Conservation (phyloP, 2,329 filamentous ascomycete genomes). For the Davidsoniella australis region DNA sequence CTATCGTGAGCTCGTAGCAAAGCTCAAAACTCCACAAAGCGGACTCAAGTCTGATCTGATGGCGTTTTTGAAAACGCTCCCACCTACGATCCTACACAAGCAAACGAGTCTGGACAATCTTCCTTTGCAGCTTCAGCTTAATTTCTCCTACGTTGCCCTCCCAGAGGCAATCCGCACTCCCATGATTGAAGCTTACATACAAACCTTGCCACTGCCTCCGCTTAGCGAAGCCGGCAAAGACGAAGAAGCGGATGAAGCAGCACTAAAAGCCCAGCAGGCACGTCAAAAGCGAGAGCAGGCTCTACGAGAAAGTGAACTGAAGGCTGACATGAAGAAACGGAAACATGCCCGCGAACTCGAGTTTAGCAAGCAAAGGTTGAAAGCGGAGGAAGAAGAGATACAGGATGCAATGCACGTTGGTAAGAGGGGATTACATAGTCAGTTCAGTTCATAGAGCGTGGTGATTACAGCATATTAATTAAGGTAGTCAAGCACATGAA, state of each 20-base stretch:
- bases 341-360: constrained; percentile 41
- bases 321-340: constrained; percentile 46
- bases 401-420: constrained; percentile 51
- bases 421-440: constrained; percentile 31
- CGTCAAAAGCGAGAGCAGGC: constrained; percentile 47
- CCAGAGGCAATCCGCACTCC: constrained; percentile 42
- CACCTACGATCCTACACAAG: constrained; percentile 41
- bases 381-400: constrained; percentile 51
- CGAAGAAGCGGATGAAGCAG: constrained; percentile 32
- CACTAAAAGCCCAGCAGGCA: constrained; percentile 31
- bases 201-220: constrained; percentile 39
- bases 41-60: constrained; percentile 54
- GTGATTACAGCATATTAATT: no score
- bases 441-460: background rate
- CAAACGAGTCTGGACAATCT: constrained; percentile 38
- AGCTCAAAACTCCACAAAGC: constrained; percentile 47
- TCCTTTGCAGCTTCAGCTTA: constrained; percentile 44
- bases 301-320: constrained; percentile 43
- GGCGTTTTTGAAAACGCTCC: constrained; percentile 44
- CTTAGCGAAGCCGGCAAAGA: constrained; percentile 18
- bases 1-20: constrained; percentile 57
- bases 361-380: constrained; percentile 40
- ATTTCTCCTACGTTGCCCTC: constrained; percentile 54
- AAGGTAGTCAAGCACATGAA: no score
- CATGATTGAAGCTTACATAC: constrained; percentile 49